Conservation (phyloP, 768 basidiomycete genomes). For the Podaxis rugospora region DNA sequence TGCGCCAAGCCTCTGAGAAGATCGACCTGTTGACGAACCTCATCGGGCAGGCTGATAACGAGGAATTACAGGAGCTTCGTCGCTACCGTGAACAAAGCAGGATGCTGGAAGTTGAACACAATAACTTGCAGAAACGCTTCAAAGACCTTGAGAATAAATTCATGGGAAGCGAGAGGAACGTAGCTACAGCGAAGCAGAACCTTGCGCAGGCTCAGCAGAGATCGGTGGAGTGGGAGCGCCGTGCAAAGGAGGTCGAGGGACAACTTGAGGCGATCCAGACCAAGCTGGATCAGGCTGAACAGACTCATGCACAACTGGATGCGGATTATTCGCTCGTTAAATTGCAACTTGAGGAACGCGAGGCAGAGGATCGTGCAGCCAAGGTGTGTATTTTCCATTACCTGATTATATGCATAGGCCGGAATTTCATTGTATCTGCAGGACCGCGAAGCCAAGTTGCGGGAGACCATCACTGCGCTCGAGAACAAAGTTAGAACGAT, state of each 20-base stretch:
- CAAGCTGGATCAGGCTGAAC: constrained; percentile 64
- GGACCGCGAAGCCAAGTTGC: constrained; percentile 69
- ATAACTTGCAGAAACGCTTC: constrained; percentile 62
- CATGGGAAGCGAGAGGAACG: constrained; percentile 56
- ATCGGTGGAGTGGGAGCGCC: constrained; percentile 77
- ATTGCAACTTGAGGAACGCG: constrained; percentile 72
- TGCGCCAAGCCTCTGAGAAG: constrained; percentile 67
- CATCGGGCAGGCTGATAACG: constrained; percentile 60
- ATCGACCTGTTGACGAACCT: constrained; percentile 61
- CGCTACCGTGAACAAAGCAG: constrained; percentile 60
- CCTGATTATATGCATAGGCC: neutral
- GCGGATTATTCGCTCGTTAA: constrained; percentile 64
- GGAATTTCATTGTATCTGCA: constrained; percentile 22
- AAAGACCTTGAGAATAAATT: constrained; percentile 68
- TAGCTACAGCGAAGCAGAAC: constrained; percentile 53
- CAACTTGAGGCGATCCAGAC: constrained; percentile 57
- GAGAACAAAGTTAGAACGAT: constrained; percentile 56
- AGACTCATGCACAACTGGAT: constrained; percentile 60
- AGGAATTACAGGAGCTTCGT: constrained; percentile 69
- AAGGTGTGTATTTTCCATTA: constrained; percentile 40
- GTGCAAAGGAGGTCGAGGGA: constrained; percentile 64
- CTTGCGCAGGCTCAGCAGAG: constrained; percentile 74
- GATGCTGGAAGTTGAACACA: constrained; percentile 63
- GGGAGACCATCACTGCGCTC: constrained; percentile 59
- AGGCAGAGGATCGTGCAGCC: constrained; percentile 61